Evolutionary conservation across 2,329 filamentous ascomycete genomes (phyloP).

Genomic region (Falciphora oryzae): DNA sequence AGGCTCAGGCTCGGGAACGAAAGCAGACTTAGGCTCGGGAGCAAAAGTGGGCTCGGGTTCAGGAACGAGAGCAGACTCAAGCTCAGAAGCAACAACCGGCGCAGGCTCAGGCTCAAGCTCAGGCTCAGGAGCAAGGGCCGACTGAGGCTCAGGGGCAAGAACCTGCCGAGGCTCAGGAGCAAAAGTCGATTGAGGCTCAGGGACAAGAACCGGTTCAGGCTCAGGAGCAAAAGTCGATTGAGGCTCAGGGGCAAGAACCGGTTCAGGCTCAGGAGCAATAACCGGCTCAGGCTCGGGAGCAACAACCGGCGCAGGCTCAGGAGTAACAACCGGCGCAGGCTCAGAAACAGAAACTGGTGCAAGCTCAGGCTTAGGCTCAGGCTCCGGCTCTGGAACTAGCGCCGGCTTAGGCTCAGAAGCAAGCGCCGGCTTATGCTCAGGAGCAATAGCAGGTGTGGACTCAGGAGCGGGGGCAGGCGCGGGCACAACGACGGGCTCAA

Average conservation of each 20-base stretch:
- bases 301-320: too few species aligned
- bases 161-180: not conserved
- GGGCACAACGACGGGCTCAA: slow-evolving; percentile 12
- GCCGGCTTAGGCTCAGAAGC: not conserved
- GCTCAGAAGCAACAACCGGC: not conserved
- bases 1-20: not conserved
- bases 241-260: not conserved
- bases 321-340: too few species aligned
- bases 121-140: not conserved
- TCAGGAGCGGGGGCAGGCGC: slow-evolving; percentile 13
- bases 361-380: not conserved
- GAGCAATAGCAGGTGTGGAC: too few species aligned
- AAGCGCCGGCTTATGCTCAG: not conserved
- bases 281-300: not conserved
- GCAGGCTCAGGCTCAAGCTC: too few species aligned
- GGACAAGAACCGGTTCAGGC: too few species aligned
- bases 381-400: too few species aligned
- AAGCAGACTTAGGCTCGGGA: not conserved
- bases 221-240: too few species aligned
- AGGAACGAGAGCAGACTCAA: not conserved
- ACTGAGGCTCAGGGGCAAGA: not conserved
- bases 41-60: not conserved
- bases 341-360: too few species aligned
- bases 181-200: not conserved
- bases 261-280: not conserved